These are phyloP conservation scores for Aspergillus hancockii DNA, from an alignment of 495 filamentous ascomycete genomes.

Conservation along the genomic window DNA sequence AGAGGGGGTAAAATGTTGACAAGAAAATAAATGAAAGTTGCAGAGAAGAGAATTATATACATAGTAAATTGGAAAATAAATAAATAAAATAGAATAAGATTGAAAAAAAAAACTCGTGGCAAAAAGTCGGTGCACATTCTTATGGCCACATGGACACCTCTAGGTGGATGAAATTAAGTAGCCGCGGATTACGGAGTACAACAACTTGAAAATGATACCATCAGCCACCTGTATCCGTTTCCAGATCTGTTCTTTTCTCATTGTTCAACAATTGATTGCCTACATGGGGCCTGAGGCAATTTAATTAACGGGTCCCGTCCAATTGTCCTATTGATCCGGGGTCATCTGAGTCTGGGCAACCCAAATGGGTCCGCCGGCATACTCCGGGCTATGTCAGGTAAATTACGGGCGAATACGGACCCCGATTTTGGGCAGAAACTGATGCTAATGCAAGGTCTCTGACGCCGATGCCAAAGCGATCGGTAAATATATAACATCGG, in stretches of 20 bases:
- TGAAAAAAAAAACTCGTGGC: slow-evolving; percentile 1
- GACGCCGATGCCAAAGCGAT: neutral
- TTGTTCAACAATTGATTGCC: neutral
- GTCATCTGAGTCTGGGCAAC: slow-evolving; percentile 4
- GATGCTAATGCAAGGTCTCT: neutral
- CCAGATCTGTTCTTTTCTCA: neutral
- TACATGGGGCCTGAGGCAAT: neutral
- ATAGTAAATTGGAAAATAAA: neutral
- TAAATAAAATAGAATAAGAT: slow-evolving; percentile 2
- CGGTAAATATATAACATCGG: slow-evolving; percentile 1
- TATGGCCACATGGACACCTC: slow-evolving; percentile 7
- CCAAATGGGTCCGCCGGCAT: neutral
- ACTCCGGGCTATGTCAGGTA: neutral
- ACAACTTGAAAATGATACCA: neutral
- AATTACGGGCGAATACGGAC: neutral
- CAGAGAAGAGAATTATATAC: neutral
- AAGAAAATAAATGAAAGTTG: slow-evolving; percentile 5
- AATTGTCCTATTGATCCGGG: slow-evolving; percentile 1
- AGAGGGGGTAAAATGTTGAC: neutral
- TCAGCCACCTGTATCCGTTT: neutral
- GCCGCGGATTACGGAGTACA: neutral
- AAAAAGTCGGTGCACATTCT: slow-evolving; percentile 8
- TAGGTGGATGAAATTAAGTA: slow-evolving; percentile 1
- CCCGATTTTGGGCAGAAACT: slow-evolving; percentile 5
- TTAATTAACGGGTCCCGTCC: slow-evolving; percentile 1